A percentile compares a stretch with the other conserved stretches of the same genome.
Evolutionary conservation across 805 yeast genomes (phyloP).

Genomic region (Lachancea waltii): DNA sequence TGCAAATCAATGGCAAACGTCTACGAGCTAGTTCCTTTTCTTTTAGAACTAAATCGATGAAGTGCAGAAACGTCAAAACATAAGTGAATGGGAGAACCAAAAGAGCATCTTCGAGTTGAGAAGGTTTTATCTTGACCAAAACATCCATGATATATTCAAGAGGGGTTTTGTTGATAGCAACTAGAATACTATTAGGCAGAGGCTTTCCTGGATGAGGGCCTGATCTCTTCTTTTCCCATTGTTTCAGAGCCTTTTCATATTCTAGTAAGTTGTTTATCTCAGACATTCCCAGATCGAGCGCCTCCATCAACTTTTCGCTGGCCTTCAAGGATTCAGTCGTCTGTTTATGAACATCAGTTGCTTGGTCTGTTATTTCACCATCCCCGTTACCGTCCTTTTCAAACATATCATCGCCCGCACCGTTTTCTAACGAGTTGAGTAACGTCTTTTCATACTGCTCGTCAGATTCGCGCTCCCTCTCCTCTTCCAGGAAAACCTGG

Average conservation of each 20-base stretch:
- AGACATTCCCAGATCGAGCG: slow-evolving; percentile 71
- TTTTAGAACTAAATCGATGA: slow-evolving; percentile 70
- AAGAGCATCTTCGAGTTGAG: slow-evolving; percentile 89
- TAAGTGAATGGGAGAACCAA: slow-evolving; percentile 86
- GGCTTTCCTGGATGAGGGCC: slow-evolving; percentile 54
- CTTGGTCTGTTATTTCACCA: slow-evolving; percentile 47
- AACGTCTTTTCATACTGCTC: slow-evolving; percentile 82
- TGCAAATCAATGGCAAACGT: slow-evolving; percentile 60
- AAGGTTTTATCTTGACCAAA: slow-evolving; percentile 61
- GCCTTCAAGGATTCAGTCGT: slow-evolving; percentile 89
- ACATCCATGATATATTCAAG: slow-evolving; percentile 73
- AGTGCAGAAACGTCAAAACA: slow-evolving; percentile 60
- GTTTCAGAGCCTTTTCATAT: slow-evolving; percentile 39
- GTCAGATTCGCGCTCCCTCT: slow-evolving; percentile 91
- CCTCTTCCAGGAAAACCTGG: slow-evolving; percentile 95
- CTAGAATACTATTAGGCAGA: slow-evolving; percentile 60
- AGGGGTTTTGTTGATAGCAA: slow-evolving; percentile 66
- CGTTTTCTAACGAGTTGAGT: slow-evolving; percentile 63
- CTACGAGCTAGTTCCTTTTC: slow-evolving; percentile 40
- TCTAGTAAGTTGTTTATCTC: slow-evolving; percentile 56
- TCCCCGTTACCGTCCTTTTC: slow-evolving; percentile 34
- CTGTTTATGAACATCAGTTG: slow-evolving; percentile 65
- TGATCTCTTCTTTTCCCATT: slow-evolving; percentile 37
- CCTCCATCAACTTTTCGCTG: slow-evolving; percentile 89
- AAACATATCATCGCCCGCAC: slow-evolving; percentile 37